A percentile compares a stretch with the other conserved stretches of the same genome.
phyloP scores from a whole-genome alignment of 768 basidiomycete species.

The Russula vinacea region DNA sequence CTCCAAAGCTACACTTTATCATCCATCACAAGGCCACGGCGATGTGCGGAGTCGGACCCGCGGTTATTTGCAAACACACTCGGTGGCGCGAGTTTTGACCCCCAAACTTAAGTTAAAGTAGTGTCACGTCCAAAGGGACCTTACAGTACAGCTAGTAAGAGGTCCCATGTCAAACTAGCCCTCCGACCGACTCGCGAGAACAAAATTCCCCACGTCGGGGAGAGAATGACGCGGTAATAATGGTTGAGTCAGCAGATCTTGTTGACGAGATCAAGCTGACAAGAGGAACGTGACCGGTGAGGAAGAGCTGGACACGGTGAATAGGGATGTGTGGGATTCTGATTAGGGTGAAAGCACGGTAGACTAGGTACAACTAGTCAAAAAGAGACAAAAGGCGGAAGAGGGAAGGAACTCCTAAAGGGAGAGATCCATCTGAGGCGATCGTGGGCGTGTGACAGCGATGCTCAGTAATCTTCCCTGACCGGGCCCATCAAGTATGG shows the following conservation, averaged over 20 bases:
- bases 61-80: slow-evolving; percentile 3
- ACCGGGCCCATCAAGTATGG: slow-evolving; percentile 20
- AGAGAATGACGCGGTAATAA: background rate
- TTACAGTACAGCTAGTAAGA: background rate
- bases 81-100: background rate
- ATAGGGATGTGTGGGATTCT: background rate
- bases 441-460: slow-evolving; percentile 26
- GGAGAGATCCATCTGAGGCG: slow-evolving; percentile 17
- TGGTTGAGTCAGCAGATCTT: slow-evolving; percentile 6
- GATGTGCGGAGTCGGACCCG: background rate
- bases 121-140: background rate
- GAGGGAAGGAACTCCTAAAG: background rate
- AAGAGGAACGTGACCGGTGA: background rate
- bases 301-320: background rate
- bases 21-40: background rate
- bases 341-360: background rate
- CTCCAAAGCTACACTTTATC: too few relatives aligned
- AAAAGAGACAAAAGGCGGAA: background rate
- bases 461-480: slow-evolving; percentile 29
- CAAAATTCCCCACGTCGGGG: background rate
- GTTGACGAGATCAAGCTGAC: slow-evolving; percentile 11
- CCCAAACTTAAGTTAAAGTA: background rate
- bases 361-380: too few relatives aligned
- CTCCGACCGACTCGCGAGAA: slow-evolving; percentile 4
- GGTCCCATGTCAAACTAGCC: background rate